Evolutionary conservation across 306 rosid species (phyloP).

Genomic region (Prunus mume): DNA sequence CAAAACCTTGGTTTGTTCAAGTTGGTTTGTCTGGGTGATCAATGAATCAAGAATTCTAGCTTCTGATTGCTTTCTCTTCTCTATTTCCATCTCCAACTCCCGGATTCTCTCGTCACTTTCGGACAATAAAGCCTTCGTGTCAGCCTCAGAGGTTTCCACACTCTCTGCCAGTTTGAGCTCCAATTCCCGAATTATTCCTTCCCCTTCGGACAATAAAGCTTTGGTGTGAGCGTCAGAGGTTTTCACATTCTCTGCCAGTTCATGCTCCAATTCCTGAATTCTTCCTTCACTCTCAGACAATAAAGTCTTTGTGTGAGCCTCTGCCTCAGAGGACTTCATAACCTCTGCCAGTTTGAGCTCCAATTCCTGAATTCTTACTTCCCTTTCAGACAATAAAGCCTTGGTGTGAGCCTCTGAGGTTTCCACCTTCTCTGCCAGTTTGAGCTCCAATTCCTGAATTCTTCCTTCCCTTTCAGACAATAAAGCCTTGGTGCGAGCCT

Average conservation of each 20-base stretch:
- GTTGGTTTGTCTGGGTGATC: constrained; percentile 55
- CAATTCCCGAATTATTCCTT: neutral
- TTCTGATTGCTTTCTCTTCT: constrained; percentile 50
- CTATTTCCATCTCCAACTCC: constrained; percentile 47
- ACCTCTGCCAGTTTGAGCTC: neutral
- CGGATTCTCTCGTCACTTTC: constrained; percentile 33
- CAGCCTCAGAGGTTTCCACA: constrained; percentile 38
- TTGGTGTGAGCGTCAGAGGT: neutral
- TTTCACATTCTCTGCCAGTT: neutral
- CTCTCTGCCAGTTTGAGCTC: constrained; percentile 5
- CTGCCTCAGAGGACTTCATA: constrained; percentile 3
- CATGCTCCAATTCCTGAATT: constrained; percentile 40
- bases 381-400: neutral
- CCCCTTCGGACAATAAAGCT: neutral
- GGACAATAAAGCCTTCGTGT: constrained; percentile 19
- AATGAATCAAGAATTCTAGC: constrained; percentile 51
- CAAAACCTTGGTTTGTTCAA: constrained; percentile 48
- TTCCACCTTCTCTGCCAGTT: neutral
- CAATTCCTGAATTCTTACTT: neutral
- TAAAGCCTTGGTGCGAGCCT: neutral
- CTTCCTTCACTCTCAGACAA: constrained; percentile 23
- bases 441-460: neutral
- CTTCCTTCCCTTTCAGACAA: neutral
- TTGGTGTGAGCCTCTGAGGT: neutral
- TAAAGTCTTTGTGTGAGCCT: constrained; percentile 23